Evolutionary conservation across 2,329 filamentous ascomycete species (phyloP).

Genomic region (Talaromyces funiculosus): DNA sequence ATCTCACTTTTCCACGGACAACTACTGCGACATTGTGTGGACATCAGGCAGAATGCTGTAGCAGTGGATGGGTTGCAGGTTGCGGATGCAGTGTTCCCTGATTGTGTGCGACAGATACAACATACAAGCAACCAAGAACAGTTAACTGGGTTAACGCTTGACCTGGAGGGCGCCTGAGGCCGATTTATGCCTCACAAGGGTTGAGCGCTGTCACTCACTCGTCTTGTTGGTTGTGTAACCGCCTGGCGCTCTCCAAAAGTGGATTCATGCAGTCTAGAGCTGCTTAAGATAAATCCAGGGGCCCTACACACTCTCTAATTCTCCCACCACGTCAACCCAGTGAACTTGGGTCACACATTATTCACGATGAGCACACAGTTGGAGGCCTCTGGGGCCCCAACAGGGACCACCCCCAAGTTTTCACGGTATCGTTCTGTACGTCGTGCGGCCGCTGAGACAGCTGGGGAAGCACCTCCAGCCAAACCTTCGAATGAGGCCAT

Average conservation of each 20-base stretch:
- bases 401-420: constrained; percentile 39
- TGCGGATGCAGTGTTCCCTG: neutral
- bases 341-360: neutral
- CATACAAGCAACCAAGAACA: neutral
- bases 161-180: neutral
- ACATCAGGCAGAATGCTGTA: neutral
- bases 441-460: constrained; percentile 28
- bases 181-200: neutral
- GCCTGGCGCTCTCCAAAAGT: neutral
- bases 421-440: constrained; percentile 56
- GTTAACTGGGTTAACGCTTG: neutral
- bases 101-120: neutral
- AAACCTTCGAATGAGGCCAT: constrained; percentile 22
- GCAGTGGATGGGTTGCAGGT: neutral
- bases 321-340: neutral
- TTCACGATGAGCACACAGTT: constrained; percentile 21
- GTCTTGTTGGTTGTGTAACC: neutral
- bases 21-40: neutral
- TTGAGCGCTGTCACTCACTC: neutral
- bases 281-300: neutral
- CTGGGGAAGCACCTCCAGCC: neutral
- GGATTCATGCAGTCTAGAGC: neutral
- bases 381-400: constrained; percentile 3
- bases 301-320: neutral
- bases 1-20: neutral